Percentiles rank a stretch among this genome's conserved stretches.
These are phyloP conservation scores for Epichloe scottii DNA, from an alignment of 2,329 filamentous ascomycete species.

Conservation along the genomic window DNA sequence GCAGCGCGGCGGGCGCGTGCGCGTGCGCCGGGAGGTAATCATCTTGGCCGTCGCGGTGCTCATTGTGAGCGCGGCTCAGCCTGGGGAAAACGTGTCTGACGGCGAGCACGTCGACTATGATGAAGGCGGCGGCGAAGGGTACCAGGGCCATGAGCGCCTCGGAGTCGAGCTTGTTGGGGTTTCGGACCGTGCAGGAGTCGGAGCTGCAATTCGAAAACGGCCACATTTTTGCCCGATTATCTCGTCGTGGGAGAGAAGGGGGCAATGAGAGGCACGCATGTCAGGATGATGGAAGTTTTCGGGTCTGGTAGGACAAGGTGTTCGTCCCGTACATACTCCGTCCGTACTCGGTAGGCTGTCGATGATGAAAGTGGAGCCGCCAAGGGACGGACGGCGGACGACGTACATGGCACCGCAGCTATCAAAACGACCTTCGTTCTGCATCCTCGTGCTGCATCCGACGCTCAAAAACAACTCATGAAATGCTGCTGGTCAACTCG, in stretches of 20 bases:
- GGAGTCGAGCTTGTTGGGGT: conserved; percentile 27
- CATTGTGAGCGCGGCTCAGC: conserved; percentile 44
- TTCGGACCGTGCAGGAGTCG: conserved; percentile 37
- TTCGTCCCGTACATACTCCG: no score
- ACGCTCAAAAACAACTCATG: no score
- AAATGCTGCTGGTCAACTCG: neutral
- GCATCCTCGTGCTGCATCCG: no score
- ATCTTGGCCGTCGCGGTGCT: conserved; percentile 40
- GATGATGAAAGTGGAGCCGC: no score
- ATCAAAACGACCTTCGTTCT: no score
- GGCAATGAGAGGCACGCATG: no score
- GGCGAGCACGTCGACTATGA: conserved; percentile 48
- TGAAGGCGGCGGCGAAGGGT: conserved; percentile 61
- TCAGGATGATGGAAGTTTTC: no score
- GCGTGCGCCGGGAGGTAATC: conserved; percentile 49
- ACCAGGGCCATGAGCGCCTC: conserved; percentile 46
- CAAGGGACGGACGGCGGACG: no score
- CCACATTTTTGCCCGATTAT: conserved; percentile 19
- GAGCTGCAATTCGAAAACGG: conserved; percentile 35
- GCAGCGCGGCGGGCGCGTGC: conserved; percentile 47
- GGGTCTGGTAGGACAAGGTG: no score
- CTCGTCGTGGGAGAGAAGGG: neutral
- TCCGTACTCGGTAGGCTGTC: no score
- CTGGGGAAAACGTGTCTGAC: conserved; percentile 59
- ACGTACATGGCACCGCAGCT: no score